Evolutionary conservation across 2,329 filamentous ascomycete genomes (phyloP), one percentile per base, ranked within the genome.

Genomic region (Aspergillus pseudoterreus): DNA sequence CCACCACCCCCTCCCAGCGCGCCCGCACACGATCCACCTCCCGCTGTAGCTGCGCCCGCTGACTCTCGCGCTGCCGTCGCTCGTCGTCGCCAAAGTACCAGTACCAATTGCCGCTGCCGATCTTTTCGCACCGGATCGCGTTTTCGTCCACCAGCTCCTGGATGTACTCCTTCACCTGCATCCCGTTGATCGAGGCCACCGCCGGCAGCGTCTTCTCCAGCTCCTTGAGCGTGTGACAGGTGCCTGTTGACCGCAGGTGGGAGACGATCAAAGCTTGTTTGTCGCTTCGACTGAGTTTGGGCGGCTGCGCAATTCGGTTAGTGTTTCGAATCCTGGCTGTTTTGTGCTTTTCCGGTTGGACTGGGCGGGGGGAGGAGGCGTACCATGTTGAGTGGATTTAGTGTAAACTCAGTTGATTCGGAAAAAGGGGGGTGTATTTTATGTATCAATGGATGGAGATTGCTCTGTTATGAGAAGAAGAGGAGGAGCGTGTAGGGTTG

Each of bases 61-160:
- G 61, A 14, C 55, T 60, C 45, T 80, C 71, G 50, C 71, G 73
- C 15, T 69, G 65, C 44, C 76, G 78, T 63, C 74, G 78, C 61
- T 81, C 81, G 48, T 86, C 82, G 24, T 77, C 82, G 15, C 70
- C 74, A 64, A 87, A 87, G 56, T 77, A 80, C 85, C 85, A 88
- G 70, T 87, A 87, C 84, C 84, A 88, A 65, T 87, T 87, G 24
- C 83, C 84, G 56, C 78, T 84, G 41, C 84, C 85, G 60, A 88
- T 87, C 67, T 87, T 87, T 71, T 87, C 84, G 24, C 85, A 80
- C 15, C 78, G 78, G 54, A 87, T 79, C 59, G 79, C 77, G 60
- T 75, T 76, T 51, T 87, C 85, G 60, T 86, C 82, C 8, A 75
- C 72, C 17, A 87, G 76, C 4, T 77, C 73, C 64, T 85, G 82